Evolutionary conservation across 805 yeast species (phyloP), one percentile per base, ranked within the genome.

Genomic region (Barnettozyma sucrosica): DNA sequence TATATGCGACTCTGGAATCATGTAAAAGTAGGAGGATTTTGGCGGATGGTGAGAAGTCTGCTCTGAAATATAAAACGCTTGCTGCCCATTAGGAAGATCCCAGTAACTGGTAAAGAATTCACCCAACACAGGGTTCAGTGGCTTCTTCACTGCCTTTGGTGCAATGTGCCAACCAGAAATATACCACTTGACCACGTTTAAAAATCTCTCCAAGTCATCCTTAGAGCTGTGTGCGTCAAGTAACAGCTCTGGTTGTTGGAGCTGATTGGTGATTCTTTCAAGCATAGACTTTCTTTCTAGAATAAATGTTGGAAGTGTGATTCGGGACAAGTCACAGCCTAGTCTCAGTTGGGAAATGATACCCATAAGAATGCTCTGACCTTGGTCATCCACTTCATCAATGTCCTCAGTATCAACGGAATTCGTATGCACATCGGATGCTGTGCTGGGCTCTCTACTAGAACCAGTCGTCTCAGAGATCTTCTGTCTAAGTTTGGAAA

Each of bases 21-120:
- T 72, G 64, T 88, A 93, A 62, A 89, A 93, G 66, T 92, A 93
- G 0, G 96, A 83, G 0, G 97, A 88, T 63, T 93, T 85, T 13
- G 99, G 99, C n/a, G 99, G 98, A 64, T 93, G 99, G 61, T 93
- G 99, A 28, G 96, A 86, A 0, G 97, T 90, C 66, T 93, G 99
- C 65, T 93, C 99, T 1, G 97, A 75, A 19, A 92, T 67, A 64
- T 92, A 93, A 63, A 77, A 92, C 0, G 97, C 96, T 44, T 76
- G 76, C 26, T 75, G 79, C 26, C 73, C 77, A 44, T 85, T 79
- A 10, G 90, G 81, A 41, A 89, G 68, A 58, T 89, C 93, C 99
- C 99, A 93, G 64, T 85, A 90, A 61, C 96, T 84, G 19, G 88
- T 78, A 66, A 88, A 93, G 55, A 84, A 76, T 64, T 93, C 99